These are phyloP conservation scores for Xylaria sp. DNA, from an alignment of 2,329 filamentous ascomycete species.

Conservation along the genomic window DNA sequence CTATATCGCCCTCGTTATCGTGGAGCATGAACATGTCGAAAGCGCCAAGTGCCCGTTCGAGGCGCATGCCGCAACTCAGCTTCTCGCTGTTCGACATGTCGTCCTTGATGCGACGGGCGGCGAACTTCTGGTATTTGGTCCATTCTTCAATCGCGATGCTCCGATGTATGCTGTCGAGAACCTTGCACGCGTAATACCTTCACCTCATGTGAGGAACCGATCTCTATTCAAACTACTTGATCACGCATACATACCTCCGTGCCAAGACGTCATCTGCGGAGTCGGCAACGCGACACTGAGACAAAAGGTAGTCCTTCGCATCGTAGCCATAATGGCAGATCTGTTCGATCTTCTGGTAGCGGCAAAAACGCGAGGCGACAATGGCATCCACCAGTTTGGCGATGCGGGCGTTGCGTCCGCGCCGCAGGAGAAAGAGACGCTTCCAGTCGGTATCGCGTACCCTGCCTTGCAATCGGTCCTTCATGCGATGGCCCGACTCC, in stretches of 20 bases:
- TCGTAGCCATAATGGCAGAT: constrained; percentile 80
- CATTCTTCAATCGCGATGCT: constrained; percentile 78
- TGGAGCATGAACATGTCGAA: constrained; percentile 90
- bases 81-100: constrained; percentile 32
- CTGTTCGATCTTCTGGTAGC: constrained; percentile 69
- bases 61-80: constrained; percentile 52
- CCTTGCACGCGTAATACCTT: constrained; percentile 72
- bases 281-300: constrained; percentile 63
- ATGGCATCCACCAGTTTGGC: constrained; percentile 66
- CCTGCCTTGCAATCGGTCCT: constrained; percentile 54
- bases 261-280: constrained; percentile 75
- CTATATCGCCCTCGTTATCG: constrained; percentile 71
- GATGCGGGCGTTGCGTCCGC: constrained; percentile 54
- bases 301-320: constrained; percentile 80
- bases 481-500: constrained; percentile 66
- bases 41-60: constrained; percentile 77
- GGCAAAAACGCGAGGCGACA: constrained; percentile 68
- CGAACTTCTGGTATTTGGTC: constrained; percentile 54
- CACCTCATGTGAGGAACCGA: constrained; percentile 2
- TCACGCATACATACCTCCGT: constrained; percentile 39
- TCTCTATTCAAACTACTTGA: not conserved
- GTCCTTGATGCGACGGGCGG: constrained; percentile 32
- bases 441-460: constrained; percentile 74
- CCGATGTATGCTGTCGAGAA: constrained; percentile 80
- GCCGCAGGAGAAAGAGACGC: constrained; percentile 61